A percentile compares a stretch with the other conserved stretches of the same genome.
Conservation (phyloP, 176 grass and related monocot species). For the Carex scoparia region DNA sequence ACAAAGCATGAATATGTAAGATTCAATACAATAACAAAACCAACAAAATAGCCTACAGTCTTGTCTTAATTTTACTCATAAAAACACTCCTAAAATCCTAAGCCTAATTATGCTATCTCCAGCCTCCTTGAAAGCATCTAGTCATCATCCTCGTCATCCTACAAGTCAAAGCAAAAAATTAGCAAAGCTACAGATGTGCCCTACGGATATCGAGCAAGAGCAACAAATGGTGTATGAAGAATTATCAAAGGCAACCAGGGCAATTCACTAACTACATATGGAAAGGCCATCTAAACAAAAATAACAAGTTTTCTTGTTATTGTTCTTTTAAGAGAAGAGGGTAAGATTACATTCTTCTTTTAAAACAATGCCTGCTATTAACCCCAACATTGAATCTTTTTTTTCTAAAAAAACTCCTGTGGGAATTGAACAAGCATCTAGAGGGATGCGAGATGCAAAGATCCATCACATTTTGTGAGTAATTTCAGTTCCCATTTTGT, state of each 20-base stretch:
- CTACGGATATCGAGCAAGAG: background rate
- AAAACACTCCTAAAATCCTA: conserved; percentile 34
- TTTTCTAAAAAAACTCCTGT: background rate
- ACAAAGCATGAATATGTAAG: conserved; percentile 5
- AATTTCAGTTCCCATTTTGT: background rate
- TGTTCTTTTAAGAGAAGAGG: background rate
- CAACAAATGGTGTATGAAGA: background rate
- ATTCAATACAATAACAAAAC: conserved; percentile 25
- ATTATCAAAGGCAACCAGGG: background rate
- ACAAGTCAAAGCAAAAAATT: conserved; percentile 20
- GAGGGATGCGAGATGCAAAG: too few species aligned
- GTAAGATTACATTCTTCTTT: background rate
- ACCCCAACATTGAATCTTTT: background rate
- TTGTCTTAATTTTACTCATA: conserved; percentile 23
- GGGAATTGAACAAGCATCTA: background rate
- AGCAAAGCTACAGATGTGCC: conserved; percentile 9
- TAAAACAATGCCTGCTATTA: background rate
- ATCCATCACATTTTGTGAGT: background rate
- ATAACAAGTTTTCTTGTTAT: background rate
- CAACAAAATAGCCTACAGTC: conserved; percentile 1
- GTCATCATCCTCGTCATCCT: conserved; percentile 59
- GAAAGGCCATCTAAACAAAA: background rate
- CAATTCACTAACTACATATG: background rate
- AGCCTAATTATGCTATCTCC: conserved; percentile 25
- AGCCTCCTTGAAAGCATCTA: conserved; percentile 46